Evolutionary conservation across 2,329 filamentous ascomycete genomes (phyloP).

Genomic region (Pseudogymnoascus sp.): DNA sequence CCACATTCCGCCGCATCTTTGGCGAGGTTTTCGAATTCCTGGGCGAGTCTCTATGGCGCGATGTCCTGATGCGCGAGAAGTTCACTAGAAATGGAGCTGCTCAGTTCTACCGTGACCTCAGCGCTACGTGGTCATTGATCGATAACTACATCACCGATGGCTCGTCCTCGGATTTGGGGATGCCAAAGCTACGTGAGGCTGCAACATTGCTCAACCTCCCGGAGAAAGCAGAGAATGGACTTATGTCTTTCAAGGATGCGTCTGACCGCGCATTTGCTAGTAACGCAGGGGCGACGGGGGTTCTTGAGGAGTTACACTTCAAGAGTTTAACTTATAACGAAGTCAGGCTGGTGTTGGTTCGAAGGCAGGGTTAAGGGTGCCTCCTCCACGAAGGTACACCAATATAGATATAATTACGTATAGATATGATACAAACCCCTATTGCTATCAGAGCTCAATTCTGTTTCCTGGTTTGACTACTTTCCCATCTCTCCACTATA

Average conservation of each 20-base stretch:
- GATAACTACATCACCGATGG: conserved; percentile 54
- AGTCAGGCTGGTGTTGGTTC: conserved; percentile 51
- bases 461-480: background rate
- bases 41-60: conserved; percentile 67
- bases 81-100: conserved; percentile 78
- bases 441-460: background rate
- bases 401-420: background rate
- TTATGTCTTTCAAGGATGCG: conserved; percentile 42
- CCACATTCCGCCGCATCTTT: conserved; percentile 65
- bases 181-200: conserved; percentile 57
- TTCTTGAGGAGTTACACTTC: conserved; percentile 54
- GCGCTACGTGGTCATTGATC: conserved; percentile 61
- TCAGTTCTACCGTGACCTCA: conserved; percentile 68
- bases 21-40: conserved; percentile 60
- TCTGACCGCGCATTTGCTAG: conserved; percentile 48
- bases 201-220: conserved; percentile 58
- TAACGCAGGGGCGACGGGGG: conserved; percentile 48
- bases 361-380: background rate
- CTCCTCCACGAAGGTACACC: background rate
- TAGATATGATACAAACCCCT: background rate
- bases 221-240: conserved; percentile 12
- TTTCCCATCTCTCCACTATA: background rate
- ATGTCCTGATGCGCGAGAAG: conserved; percentile 63
- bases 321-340: conserved; percentile 53
- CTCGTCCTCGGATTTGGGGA: conserved; percentile 43